These are phyloP conservation scores for Aspergillus pseudoglaucus DNA, from an alignment of 2,329 filamentous ascomycete species.

Conservation along the genomic window DNA sequence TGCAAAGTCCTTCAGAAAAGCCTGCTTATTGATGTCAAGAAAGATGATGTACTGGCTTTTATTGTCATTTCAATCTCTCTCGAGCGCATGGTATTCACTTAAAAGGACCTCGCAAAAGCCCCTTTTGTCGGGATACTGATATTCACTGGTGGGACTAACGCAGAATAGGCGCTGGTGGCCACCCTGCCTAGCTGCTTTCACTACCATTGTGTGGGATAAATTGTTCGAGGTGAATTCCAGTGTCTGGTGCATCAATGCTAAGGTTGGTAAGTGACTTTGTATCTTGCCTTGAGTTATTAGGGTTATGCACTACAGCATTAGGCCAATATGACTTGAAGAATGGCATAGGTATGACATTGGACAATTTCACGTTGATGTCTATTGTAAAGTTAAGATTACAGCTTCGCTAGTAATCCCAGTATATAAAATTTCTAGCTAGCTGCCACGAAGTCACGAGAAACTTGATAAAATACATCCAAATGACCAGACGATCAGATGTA, in stretches of 20 bases:
- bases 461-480: neutral
- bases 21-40: neutral
- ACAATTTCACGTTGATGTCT: too few relatives aligned
- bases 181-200: neutral
- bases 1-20: neutral
- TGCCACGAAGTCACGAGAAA: neutral
- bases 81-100: neutral
- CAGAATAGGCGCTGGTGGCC: neutral
- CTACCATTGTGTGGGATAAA: neutral
- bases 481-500: slow-evolving; percentile 44
- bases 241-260: neutral
- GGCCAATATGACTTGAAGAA: too few relatives aligned
- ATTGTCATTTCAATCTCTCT: neutral
- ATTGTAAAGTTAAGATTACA: too few relatives aligned
- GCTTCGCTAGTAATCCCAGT: too few relatives aligned
- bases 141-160: neutral
- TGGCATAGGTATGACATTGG: too few relatives aligned
- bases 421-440: too few relatives aligned
- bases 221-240: neutral
- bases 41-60: neutral
- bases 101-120: neutral
- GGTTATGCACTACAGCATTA: too few relatives aligned
- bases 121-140: neutral
- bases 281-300: too few relatives aligned
- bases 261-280: neutral